phyloP scores from a whole-genome alignment of 345 rosid genomes.

The Draba incana region DNA sequence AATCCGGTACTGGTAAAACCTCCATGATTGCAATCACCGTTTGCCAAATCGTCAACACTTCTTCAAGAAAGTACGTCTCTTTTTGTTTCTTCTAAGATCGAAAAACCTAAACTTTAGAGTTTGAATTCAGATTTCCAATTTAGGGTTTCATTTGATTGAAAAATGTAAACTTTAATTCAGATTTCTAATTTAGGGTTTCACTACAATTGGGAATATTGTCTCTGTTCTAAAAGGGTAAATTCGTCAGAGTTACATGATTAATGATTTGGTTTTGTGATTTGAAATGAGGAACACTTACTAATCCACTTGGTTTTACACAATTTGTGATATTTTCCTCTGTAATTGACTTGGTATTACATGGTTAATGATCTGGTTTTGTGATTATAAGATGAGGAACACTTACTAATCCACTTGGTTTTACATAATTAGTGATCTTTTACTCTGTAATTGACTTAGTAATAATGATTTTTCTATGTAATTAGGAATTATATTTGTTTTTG shows the following conservation, averaged over 20 bases:
- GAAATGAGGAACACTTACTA: background rate
- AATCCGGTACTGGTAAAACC: constrained; percentile 97
- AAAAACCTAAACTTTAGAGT: too few relatives aligned
- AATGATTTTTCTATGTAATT: too few relatives aligned
- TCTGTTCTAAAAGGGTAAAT: background rate
- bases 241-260: background rate
- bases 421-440: background rate
- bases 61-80: constrained; percentile 61
- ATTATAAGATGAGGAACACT: background rate
- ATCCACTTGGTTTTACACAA: background rate
- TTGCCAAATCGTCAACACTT: constrained; percentile 75
- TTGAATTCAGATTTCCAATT: constrained; percentile 4
- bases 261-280: background rate
- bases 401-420: background rate
- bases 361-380: background rate
- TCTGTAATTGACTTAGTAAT: background rate
- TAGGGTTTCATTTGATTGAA: background rate
- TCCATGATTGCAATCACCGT: constrained; percentile 94
- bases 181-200: background rate
- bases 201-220: background rate
- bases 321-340: background rate
- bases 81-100: background rate
- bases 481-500: background rate
- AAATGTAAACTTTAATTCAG: too few relatives aligned
- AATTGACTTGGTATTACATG: background rate